These are phyloP conservation scores for Trichoderma sp. DNA, from an alignment of 2,329 filamentous ascomycete genomes.

Conservation along the genomic window DNA sequence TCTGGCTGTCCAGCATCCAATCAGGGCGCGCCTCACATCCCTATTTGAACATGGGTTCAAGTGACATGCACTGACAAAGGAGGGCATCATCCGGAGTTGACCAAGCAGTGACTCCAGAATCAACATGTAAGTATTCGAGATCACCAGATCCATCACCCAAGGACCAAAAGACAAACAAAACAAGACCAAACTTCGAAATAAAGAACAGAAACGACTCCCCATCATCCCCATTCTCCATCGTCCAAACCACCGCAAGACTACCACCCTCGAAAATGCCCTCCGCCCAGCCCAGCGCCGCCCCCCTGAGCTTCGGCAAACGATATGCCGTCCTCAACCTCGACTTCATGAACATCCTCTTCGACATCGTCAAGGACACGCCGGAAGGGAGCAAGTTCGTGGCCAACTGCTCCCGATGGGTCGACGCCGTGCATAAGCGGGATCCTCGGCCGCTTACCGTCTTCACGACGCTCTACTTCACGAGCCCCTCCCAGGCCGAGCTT, in stretches of 20 bases:
- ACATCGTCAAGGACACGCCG: conserved; percentile 38
- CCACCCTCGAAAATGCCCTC: neutral
- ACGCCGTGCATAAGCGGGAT: conserved; percentile 42
- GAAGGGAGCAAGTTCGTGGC: conserved; percentile 35
- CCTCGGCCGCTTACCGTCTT: conserved; percentile 44
- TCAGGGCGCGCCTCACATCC: neutral
- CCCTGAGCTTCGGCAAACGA: conserved; percentile 23
- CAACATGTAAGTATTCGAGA: neutral
- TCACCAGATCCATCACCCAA: neutral
- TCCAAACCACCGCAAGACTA: neutral
- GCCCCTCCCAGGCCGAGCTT: conserved; percentile 41
- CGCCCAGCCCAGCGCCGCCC: neutral
- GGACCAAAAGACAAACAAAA: neutral
- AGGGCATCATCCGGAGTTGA: conserved; percentile 10
- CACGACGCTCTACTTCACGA: conserved; percentile 41
- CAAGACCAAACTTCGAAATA: neutral
- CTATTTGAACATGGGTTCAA: neutral
- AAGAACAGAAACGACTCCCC: neutral
- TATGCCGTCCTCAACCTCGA: conserved; percentile 41
- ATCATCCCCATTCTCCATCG: neutral
- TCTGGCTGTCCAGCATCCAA: neutral
- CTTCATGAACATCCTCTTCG: conserved; percentile 44
- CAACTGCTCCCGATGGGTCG: conserved; percentile 41
- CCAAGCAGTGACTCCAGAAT: neutral
- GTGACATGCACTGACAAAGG: neutral